Evolutionary conservation across 768 basidiomycete species (phyloP).

Genomic region (Boletus rubescentipes): DNA sequence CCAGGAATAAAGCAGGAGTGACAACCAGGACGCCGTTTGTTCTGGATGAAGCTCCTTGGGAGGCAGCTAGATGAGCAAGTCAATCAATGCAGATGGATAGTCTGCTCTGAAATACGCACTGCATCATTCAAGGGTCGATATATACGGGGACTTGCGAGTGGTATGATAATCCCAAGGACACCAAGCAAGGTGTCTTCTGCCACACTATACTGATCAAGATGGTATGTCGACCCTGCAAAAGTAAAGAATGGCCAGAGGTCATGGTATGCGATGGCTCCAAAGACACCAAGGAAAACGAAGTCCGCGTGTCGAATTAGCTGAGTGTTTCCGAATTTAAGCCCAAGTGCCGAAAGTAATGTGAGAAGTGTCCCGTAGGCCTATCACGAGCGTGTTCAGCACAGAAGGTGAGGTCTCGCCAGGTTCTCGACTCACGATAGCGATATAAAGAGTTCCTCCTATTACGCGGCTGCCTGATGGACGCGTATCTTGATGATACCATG

Average conservation of each 20-base stretch:
- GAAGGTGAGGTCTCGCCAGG: too few relatives aligned
- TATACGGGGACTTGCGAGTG: slow-evolving; percentile 3
- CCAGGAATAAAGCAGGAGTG: slow-evolving; percentile 45
- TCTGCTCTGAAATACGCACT: neutral
- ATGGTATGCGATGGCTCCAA: neutral
- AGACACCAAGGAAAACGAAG: slow-evolving; percentile 1
- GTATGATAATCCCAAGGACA: slow-evolving; percentile 7
- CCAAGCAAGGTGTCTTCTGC: neutral
- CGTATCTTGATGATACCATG: neutral
- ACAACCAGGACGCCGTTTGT: slow-evolving; percentile 39
- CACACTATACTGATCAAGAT: neutral
- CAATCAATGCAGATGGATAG: neutral
- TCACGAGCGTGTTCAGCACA: too few relatives aligned
- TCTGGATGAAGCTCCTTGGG: slow-evolving; percentile 32
- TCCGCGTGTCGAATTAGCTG: slow-evolving; percentile 17
- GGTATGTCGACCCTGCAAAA: neutral
- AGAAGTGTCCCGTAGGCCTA: slow-evolving; percentile 9
- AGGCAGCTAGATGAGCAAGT: slow-evolving; percentile 1
- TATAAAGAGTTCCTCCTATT: neutral
- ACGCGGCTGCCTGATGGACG: neutral
- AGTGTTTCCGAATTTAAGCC: neutral
- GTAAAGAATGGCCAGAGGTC: slow-evolving; percentile 12
- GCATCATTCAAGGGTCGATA: neutral
- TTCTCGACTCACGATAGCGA: slow-evolving; percentile 5
- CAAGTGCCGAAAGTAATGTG: neutral